A percentile compares a stretch with the other conserved stretches of the same genome.
Conservation (phyloP, 2,329 filamentous ascomycete species). For the Penicillium sp. region DNA sequence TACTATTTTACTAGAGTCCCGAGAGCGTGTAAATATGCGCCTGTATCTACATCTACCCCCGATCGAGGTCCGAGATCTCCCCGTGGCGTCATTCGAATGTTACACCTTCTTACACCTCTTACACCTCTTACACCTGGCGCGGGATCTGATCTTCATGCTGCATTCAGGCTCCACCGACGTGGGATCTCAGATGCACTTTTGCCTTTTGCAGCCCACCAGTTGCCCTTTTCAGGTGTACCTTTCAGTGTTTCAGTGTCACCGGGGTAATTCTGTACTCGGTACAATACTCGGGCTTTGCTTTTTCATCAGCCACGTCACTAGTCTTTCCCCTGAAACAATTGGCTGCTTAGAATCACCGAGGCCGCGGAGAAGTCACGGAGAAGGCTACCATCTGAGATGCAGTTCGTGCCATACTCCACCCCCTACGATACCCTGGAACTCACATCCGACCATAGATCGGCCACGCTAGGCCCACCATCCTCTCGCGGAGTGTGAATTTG, state of each 20-base stretch:
- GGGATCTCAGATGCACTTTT: slow-evolving; percentile 10
- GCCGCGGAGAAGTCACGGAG: neutral
- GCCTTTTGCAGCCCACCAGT: slow-evolving; percentile 1
- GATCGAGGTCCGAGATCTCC: neutral
- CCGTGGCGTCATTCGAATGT: slow-evolving; percentile 6
- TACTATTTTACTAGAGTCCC: neutral
- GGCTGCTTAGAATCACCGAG: neutral
- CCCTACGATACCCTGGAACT: slow-evolving; percentile 3
- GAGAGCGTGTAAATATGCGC: neutral
- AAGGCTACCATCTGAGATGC: neutral
- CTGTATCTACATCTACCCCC: neutral
- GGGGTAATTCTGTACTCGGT: neutral
- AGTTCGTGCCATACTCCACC: slow-evolving; percentile 1
- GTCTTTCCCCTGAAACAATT: too few relatives aligned
- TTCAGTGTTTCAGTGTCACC: too few relatives aligned
- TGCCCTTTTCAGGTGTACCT: neutral
- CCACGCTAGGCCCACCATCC: neutral
- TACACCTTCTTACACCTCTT: neutral
- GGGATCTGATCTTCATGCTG: slow-evolving; percentile 10
- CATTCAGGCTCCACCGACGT: slow-evolving; percentile 6
- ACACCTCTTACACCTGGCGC: neutral
- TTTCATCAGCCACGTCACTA: neutral
- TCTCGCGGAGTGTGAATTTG: too few relatives aligned
- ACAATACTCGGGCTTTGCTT: neutral
- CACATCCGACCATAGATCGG: neutral